Conservation (phyloP, 208 protist species). For the Wallacemonas sp. region DNA sequence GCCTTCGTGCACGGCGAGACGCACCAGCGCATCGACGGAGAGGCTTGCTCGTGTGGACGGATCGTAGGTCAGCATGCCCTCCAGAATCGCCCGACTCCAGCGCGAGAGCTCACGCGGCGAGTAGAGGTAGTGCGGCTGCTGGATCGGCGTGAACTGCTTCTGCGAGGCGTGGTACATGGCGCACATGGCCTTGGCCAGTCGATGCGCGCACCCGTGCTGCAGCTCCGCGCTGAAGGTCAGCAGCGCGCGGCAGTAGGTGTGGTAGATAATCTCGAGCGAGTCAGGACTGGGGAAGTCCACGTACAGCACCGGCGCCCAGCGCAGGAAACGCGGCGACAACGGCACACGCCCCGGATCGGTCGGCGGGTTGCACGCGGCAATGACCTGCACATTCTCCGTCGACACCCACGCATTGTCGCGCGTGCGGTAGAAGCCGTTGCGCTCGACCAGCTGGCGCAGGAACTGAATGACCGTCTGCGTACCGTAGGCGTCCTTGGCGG, state of each 20-base stretch:
- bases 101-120: conserved; percentile 98
- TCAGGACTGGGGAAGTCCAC: conserved; percentile 98
- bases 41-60: conserved; percentile 31
- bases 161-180: conserved; percentile 95
- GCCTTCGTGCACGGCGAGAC: conserved; percentile 97
- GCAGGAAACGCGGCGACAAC: conserved; percentile 96
- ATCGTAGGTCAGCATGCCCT: conserved; percentile 90
- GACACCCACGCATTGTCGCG: conserved; percentile 93
- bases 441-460: conserved; percentile 98
- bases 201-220: conserved; percentile 40
- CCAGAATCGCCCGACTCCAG: conserved; percentile 97
- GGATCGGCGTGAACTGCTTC: conserved; percentile 92
- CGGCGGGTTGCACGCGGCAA: conserved; percentile 98
- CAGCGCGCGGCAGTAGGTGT: conserved; percentile 97
- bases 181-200: conserved; percentile 95
- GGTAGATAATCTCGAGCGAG: conserved; percentile 98
- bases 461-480: conserved; percentile 98
- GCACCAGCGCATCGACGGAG: conserved; percentile 82
- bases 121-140: conserved; percentile 99
- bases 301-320: conserved; percentile 97
- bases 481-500: conserved; percentile 96
- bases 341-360: conserved; percentile 98
- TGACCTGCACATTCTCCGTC: conserved; percentile 96
- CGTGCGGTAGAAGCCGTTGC: conserved; percentile 96
- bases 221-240: conserved; percentile 79